phyloP scores from a whole-genome alignment of 352 stramenopile genomes.

The Elongisporangium senticosum region DNA sequence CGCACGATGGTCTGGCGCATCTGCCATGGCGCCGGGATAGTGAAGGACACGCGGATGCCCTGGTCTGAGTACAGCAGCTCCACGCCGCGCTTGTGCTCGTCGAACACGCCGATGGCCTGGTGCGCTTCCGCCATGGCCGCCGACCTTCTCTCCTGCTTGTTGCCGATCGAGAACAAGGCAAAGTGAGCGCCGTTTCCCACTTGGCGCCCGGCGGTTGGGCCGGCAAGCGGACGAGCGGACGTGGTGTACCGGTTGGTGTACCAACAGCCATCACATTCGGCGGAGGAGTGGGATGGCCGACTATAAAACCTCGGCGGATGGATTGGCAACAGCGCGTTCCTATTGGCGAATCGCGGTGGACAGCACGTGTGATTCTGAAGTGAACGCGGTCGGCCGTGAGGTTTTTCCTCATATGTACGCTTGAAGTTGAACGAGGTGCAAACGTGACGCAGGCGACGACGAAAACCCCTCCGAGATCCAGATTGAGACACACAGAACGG shows the following conservation, averaged over 20 bases:
- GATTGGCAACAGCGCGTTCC: not conserved
- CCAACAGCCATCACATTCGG: not conserved
- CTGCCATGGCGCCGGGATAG: slow-evolving; percentile 74
- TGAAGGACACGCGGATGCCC: slow-evolving; percentile 79
- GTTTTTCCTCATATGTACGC: slow-evolving; percentile 11
- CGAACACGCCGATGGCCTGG: slow-evolving; percentile 79
- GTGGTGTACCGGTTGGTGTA: not conserved
- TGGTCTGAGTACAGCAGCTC: slow-evolving; percentile 84
- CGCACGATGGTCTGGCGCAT: slow-evolving; percentile 59
- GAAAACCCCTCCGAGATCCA: slow-evolving; percentile 10
- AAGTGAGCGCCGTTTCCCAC: not conserved
- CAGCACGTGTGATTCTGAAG: slow-evolving; percentile 9
- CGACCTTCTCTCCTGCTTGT: slow-evolving; percentile 1
- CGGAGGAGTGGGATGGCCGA: not conserved
- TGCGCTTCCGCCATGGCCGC: slow-evolving; percentile 78
- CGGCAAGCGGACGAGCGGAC: not conserved
- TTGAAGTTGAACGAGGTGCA: slow-evolving; percentile 54
- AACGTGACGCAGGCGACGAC: slow-evolving; percentile 57
- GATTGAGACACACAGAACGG: not conserved
- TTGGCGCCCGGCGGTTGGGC: not conserved
- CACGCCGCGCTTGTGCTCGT: slow-evolving; percentile 82
- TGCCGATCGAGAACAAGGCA: slow-evolving; percentile 3
- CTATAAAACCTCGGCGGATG: not conserved
- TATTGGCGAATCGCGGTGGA: not conserved
- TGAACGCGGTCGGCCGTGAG: slow-evolving; percentile 11